Conservation (phyloP, 805 yeast species). For the Yamadazyma scolyti region DNA sequence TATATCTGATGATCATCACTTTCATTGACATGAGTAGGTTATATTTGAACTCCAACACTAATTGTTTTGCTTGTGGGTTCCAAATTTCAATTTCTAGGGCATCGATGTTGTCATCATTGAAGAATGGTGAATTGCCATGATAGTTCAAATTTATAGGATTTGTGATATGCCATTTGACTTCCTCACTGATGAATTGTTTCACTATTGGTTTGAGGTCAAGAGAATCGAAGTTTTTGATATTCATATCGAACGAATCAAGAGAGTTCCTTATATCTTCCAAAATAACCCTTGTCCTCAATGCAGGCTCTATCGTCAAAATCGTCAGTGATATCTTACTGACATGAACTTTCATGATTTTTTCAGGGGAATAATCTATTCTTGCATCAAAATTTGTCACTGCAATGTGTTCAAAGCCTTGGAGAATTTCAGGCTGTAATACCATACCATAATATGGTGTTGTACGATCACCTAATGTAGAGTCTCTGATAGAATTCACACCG, state of each 20-base stretch:
- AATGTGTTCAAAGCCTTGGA: neutral
- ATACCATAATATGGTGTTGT: conserved; percentile 4
- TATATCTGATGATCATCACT: conserved; percentile 67
- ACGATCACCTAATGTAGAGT: conserved; percentile 4
- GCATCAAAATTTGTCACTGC: conserved; percentile 1
- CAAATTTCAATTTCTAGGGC: conserved; percentile 45
- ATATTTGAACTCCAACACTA: conserved; percentile 41
- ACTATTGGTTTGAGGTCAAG: conserved; percentile 2
- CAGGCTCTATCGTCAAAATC: too few relatives aligned
- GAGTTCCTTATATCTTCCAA: neutral
- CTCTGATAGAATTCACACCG: conserved; percentile 5
- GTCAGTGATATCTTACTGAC: too few relatives aligned
- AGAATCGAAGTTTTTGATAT: neutral
- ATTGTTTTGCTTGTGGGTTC: conserved; percentile 34
- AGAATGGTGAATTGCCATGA: conserved; percentile 70
- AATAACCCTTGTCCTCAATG: neutral
- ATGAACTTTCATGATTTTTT: neutral
- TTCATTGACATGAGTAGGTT: conserved; percentile 62
- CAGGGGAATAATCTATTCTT: conserved; percentile 1
- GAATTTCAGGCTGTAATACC: conserved; percentile 1
- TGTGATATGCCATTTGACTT: conserved; percentile 71
- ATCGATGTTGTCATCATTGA: conserved; percentile 36
- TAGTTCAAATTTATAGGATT: conserved; percentile 35
- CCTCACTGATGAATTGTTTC: conserved; percentile 68
- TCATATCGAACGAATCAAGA: too few relatives aligned